These are phyloP conservation scores for Pulveroboletus sp. DNA, from an alignment of 768 basidiomycete genomes.

Conservation along the genomic window DNA sequence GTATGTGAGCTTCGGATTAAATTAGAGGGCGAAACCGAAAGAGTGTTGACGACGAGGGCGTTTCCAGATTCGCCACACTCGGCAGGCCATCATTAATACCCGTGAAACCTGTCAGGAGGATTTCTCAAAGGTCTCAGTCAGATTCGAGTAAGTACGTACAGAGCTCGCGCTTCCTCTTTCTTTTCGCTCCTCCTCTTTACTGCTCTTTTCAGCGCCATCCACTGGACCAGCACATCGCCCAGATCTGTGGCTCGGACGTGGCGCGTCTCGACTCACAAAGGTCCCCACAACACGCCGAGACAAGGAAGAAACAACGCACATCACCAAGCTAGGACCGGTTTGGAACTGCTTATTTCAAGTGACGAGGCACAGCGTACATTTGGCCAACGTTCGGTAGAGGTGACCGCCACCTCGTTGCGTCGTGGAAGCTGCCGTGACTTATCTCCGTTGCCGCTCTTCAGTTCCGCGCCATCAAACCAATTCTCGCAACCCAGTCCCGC, in stretches of 20 bases:
- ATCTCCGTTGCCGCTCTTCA: conserved; percentile 22
- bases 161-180: background rate
- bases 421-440: conserved; percentile 11
- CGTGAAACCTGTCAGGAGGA: conserved; percentile 21
- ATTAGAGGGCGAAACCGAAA: background rate
- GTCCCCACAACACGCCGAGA: conserved; percentile 14
- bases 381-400: background rate
- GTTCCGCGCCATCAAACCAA: conserved; percentile 17
- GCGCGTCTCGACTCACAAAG: background rate
- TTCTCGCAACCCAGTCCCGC: background rate
- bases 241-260: background rate
- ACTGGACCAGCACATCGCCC: background rate
- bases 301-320: conserved; percentile 11
- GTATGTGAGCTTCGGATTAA: too few species aligned
- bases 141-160: conserved; percentile 16
- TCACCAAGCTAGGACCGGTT: conserved; percentile 8
- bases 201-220: background rate
- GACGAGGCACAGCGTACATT: conserved; percentile 4
- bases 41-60: background rate
- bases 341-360: conserved; percentile 7
- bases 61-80: conserved; percentile 1
- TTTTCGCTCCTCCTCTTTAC: background rate
- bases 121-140: conserved; percentile 9
- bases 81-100: conserved; percentile 4
- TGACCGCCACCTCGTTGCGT: conserved; percentile 2